Evolutionary conservation across 2,329 filamentous ascomycete genomes (phyloP).

Genomic region (Fusarium haematococcum): DNA sequence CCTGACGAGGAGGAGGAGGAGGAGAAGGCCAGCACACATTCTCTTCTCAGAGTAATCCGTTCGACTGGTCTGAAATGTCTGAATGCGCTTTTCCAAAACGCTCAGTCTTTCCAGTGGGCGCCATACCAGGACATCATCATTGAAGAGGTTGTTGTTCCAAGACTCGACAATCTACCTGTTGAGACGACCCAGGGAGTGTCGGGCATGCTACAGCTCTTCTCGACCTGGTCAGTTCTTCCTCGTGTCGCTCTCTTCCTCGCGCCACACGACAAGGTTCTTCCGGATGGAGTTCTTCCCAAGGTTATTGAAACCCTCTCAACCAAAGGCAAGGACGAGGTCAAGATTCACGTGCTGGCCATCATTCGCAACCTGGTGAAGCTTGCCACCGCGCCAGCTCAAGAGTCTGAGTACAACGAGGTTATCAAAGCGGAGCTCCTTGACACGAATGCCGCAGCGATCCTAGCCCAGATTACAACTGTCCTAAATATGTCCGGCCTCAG

Average conservation of each 20-base stretch:
- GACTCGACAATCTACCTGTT: constrained; percentile 80
- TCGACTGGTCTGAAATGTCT: constrained; percentile 86
- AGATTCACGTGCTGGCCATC: constrained; percentile 82
- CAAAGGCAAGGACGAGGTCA: constrained; percentile 88
- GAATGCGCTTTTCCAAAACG: constrained; percentile 80
- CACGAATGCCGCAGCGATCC: constrained; percentile 68
- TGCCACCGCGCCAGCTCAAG: constrained; percentile 64
- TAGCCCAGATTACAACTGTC: constrained; percentile 76
- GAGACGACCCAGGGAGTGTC: constrained; percentile 94
- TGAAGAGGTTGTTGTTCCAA: constrained; percentile 79
- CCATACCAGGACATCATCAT: constrained; percentile 78
- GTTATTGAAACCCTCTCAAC: constrained; percentile 79
- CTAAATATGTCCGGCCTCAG: constrained; percentile 71
- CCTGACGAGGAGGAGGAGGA: constrained; percentile 57
- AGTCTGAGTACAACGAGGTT: constrained; percentile 68
- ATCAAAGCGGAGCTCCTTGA: constrained; percentile 68
- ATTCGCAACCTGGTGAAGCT: constrained; percentile 76
- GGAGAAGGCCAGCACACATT: constrained; percentile 60
- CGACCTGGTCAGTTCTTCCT: constrained; percentile 79
- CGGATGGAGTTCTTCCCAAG: constrained; percentile 74
- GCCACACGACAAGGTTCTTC: constrained; percentile 54
- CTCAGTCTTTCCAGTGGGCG: constrained; percentile 77
- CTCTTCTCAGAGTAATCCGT: constrained; percentile 74
- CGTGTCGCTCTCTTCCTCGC: constrained; percentile 76
- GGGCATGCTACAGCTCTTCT: constrained; percentile 82